A percentile compares a stretch with the other conserved stretches of the same genome.
Evolutionary conservation across 2,329 filamentous ascomycete species (phyloP).

Genomic region (Exophiala dermatitidis): DNA sequence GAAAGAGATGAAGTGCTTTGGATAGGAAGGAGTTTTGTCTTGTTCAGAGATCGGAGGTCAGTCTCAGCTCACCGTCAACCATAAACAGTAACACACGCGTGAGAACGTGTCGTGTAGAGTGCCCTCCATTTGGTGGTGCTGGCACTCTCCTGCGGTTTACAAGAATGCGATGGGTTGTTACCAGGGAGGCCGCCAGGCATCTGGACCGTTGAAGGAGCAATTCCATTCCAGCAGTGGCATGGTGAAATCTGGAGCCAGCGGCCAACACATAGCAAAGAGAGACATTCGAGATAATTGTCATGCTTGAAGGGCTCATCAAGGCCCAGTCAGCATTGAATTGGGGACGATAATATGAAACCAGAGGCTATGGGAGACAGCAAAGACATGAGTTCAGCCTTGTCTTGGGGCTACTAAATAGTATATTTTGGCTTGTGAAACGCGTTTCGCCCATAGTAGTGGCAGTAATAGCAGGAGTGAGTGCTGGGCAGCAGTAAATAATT

Average conservation of each 20-base stretch:
- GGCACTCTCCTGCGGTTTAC: neutral
- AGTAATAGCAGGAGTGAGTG: too few species aligned
- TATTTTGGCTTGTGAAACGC: slow-evolving; percentile 8
- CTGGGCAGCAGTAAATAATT: too few species aligned
- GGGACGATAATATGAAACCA: slow-evolving; percentile 2
- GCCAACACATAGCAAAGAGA: neutral
- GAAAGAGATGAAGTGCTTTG: neutral
- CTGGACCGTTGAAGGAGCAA: neutral
- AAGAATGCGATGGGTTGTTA: neutral
- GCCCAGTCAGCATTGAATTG: slow-evolving; percentile 2
- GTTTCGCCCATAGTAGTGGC: neutral
- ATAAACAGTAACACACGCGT: neutral
- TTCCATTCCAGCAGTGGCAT: neutral
- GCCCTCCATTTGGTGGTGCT: neutral
- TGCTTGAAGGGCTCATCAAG: neutral
- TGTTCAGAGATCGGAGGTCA: neutral
- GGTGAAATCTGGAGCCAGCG: neutral
- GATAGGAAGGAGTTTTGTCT: neutral
- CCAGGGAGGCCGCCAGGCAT: neutral
- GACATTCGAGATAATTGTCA: neutral
- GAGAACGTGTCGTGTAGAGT: neutral
- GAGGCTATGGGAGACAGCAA: neutral
- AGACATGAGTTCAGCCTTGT: neutral
- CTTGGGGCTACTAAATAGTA: neutral
- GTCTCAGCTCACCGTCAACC: neutral